Conservation (phyloP, 805 yeast genomes). For the Wickerhamomyces tratensis region DNA sequence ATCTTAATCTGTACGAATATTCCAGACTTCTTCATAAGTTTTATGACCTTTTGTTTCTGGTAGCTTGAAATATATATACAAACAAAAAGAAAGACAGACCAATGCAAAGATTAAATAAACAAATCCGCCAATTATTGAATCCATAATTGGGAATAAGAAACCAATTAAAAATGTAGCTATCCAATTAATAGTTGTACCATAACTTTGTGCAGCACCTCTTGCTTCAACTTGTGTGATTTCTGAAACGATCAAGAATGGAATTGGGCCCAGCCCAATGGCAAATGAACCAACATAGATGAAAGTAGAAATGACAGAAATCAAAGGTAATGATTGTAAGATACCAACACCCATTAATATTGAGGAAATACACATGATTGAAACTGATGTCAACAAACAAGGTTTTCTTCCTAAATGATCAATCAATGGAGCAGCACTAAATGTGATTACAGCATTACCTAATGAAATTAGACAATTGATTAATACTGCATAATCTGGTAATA, state of each 20-base stretch:
- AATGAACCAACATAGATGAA: constrained; percentile 72
- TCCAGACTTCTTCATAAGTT: constrained; percentile 65
- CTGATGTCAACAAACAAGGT: constrained; percentile 59
- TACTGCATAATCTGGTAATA: constrained; percentile 66
- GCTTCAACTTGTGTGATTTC: constrained; percentile 83
- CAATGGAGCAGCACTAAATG: constrained; percentile 61
- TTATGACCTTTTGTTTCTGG: constrained; percentile 73
- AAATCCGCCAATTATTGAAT: constrained; percentile 59
- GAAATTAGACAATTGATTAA: constrained; percentile 71
- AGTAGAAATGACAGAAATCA: constrained; percentile 51
- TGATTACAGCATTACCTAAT: constrained; percentile 61
- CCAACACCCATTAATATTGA: constrained; percentile 60
- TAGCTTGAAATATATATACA: constrained; percentile 35
- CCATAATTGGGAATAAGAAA: constrained; percentile 66
- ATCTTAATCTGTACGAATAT: constrained; percentile 17
- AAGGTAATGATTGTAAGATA: constrained; percentile 36
- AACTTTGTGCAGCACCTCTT: constrained; percentile 81
- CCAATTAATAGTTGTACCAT: constrained; percentile 91
- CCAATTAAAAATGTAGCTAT: constrained; percentile 79
- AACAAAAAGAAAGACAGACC: constrained; percentile 39
- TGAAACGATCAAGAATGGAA: constrained; percentile 81
- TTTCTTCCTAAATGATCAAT: constrained; percentile 74
- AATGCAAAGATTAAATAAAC: constrained; percentile 66
- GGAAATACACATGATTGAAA: constrained; percentile 56
- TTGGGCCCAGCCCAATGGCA: constrained; percentile 92